Conservation (phyloP, 305 asterid genomes). For the Lippia alba region DNA sequence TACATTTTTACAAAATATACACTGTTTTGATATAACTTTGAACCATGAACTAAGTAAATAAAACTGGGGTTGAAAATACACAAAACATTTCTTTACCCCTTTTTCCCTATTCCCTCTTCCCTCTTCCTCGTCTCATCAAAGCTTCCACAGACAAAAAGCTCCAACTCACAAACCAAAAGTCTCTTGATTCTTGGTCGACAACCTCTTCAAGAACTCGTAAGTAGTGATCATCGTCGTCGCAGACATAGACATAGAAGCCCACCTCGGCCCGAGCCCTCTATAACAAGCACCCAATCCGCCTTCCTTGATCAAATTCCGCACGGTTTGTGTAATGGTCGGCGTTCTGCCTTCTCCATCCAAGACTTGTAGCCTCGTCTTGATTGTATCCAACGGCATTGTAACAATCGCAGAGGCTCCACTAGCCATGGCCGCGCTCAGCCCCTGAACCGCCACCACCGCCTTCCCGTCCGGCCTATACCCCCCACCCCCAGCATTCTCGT, state of each 20-base stretch:
- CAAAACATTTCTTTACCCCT: slow-evolving; percentile 38
- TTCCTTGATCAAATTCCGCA: slow-evolving; percentile 75
- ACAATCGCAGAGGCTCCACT: slow-evolving; percentile 88
- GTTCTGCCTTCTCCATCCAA: slow-evolving; percentile 68
- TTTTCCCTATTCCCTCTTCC: slow-evolving; percentile 23
- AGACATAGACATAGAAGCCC: slow-evolving; percentile 97
- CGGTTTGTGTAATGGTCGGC: slow-evolving; percentile 59
- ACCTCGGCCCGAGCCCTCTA: slow-evolving; percentile 91
- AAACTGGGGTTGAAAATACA: slow-evolving; percentile 40
- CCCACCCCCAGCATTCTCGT: slow-evolving; percentile 44
- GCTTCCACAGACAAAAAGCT: neutral
- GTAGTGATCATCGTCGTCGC: slow-evolving; percentile 96
- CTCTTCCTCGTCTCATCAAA: slow-evolving; percentile 27
- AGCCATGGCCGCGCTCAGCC: slow-evolving; percentile 82
- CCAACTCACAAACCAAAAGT: slow-evolving; percentile 43
- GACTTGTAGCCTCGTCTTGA: slow-evolving; percentile 91
- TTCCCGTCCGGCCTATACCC: slow-evolving; percentile 72
- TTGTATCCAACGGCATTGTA: slow-evolving; percentile 92
- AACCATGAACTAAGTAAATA: neutral
- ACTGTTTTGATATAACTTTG: slow-evolving; percentile 30
- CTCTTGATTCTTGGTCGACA: slow-evolving; percentile 79
- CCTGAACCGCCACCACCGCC: slow-evolving; percentile 76
- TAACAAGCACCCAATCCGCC: slow-evolving; percentile 93
- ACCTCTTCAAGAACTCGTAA: slow-evolving; percentile 86
- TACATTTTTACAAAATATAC: slow-evolving; percentile 45